phyloP scores from a whole-genome alignment of 495 filamentous ascomycete species.

The Antarctomyces pellizariae region DNA sequence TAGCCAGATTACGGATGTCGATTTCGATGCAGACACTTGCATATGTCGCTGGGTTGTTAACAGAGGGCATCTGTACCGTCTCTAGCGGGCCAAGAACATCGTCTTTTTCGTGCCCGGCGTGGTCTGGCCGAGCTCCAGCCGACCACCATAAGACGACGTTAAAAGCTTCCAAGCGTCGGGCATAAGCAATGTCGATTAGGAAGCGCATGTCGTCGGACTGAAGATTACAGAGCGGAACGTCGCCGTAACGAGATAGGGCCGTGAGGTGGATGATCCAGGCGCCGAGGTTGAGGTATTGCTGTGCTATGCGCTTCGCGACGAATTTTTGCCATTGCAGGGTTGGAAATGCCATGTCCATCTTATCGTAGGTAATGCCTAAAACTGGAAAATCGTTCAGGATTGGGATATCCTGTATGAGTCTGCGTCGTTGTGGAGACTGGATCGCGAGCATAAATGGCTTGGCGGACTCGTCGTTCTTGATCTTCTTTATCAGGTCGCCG shows the following conservation, averaged over 20 bases:
- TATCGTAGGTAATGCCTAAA: slow-evolving; percentile 55
- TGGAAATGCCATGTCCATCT: slow-evolving; percentile 65
- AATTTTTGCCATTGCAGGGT: slow-evolving; percentile 88
- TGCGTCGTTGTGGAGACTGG: slow-evolving; percentile 65
- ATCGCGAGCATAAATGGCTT: slow-evolving; percentile 64
- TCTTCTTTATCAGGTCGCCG: slow-evolving; percentile 63
- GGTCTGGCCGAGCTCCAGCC: slow-evolving; percentile 59
- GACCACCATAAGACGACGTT: slow-evolving; percentile 99
- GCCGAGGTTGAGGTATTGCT: slow-evolving; percentile 73
- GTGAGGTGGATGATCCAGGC: slow-evolving; percentile 79
- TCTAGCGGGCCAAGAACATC: slow-evolving; percentile 68
- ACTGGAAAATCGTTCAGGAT: slow-evolving; percentile 67
- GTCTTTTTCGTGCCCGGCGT: slow-evolving; percentile 89
- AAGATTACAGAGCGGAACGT: slow-evolving; percentile 85
- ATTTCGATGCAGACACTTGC: slow-evolving; percentile 93
- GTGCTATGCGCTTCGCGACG: slow-evolving; percentile 63
- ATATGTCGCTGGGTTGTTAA: slow-evolving; percentile 83
- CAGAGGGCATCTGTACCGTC: slow-evolving; percentile 76
- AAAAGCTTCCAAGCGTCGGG: slow-evolving; percentile 68
- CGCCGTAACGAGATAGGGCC: slow-evolving; percentile 71
- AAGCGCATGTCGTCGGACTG: slow-evolving; percentile 85
- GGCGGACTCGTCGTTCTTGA: slow-evolving; percentile 52
- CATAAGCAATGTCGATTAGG: slow-evolving; percentile 89
- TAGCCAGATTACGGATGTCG: slow-evolving; percentile 79
- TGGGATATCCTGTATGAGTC: slow-evolving; percentile 67